A percentile compares a stretch with the other conserved stretches of the same genome.
Conservation (phyloP, 306 rosid species). For the Vigna trinervia region DNA sequence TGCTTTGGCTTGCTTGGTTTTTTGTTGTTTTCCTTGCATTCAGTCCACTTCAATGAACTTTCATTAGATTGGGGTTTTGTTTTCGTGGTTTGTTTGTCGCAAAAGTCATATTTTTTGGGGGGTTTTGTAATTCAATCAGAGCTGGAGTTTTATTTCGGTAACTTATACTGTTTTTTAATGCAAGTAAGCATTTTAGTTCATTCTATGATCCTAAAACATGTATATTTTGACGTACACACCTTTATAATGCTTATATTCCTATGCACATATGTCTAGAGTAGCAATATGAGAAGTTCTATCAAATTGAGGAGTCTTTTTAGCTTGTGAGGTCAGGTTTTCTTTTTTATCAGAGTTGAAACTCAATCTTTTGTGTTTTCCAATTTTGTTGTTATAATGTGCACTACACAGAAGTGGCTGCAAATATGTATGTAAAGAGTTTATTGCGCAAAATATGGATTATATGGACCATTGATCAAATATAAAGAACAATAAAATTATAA, state of each 20-base stretch:
- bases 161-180: background rate
- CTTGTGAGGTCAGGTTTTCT: background rate
- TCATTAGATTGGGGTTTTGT: slow-evolving; percentile 3
- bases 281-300: background rate
- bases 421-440: slow-evolving; percentile 19
- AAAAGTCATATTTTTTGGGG: too few relatives aligned
- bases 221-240: background rate
- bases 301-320: background rate
- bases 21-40: background rate
- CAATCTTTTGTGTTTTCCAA: slow-evolving; percentile 25
- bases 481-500: slow-evolving; percentile 32
- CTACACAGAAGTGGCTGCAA: background rate
- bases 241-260: background rate
- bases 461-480: slow-evolving; percentile 23
- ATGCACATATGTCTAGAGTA: slow-evolving; percentile 13
- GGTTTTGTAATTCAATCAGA: background rate
- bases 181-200: background rate
- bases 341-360: background rate
- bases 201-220: slow-evolving; percentile 7
- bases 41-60: background rate
- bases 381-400: background rate
- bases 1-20: background rate
- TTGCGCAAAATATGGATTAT: slow-evolving; percentile 33
- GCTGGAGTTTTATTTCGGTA: background rate
- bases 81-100: background rate